A percentile compares a stretch with the other conserved stretches of the same genome.
Conservation (phyloP, 192 early-diverging fungal species). For the Coemansia sp. region DNA sequence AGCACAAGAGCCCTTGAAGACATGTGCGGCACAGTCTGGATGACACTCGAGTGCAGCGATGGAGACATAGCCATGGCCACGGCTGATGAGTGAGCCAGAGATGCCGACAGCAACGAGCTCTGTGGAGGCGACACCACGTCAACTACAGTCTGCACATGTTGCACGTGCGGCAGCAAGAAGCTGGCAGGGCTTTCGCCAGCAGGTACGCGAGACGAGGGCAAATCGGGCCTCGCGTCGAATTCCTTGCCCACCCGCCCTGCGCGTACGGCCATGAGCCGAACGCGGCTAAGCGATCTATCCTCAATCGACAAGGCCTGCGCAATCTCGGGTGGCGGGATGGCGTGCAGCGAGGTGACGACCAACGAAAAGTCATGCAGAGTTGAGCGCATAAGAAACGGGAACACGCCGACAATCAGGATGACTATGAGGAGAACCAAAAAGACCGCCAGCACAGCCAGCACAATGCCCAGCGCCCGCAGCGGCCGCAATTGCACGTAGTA, state of each 20-base stretch:
- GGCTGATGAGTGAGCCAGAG: background rate
- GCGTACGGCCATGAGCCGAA: background rate
- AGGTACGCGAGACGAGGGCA: background rate
- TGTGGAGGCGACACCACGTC: background rate
- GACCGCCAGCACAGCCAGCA: constrained; percentile 21
- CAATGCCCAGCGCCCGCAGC: constrained; percentile 25
- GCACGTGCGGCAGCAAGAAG: too few species aligned
- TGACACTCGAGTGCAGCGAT: background rate
- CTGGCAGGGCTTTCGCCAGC: background rate
- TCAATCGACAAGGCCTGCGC: constrained; percentile 10
- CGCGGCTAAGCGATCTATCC: background rate
- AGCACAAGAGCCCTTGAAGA: background rate
- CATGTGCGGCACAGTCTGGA: background rate
- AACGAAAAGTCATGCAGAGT: constrained; percentile 46
- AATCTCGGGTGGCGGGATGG: constrained; percentile 24
- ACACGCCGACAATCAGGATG: constrained; percentile 31
- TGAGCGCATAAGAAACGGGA: constrained; percentile 39
- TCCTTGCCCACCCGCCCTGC: background rate
- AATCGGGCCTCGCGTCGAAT: background rate
- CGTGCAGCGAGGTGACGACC: constrained; percentile 25
- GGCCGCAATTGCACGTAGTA: constrained; percentile 39
- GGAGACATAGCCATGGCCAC: background rate
- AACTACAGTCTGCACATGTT: background rate
- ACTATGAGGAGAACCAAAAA: constrained; percentile 37
- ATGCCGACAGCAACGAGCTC: background rate